These are phyloP conservation scores for Cyberlindnera galapagoensis DNA, from an alignment of 805 yeast species.

Conservation along the genomic window DNA sequence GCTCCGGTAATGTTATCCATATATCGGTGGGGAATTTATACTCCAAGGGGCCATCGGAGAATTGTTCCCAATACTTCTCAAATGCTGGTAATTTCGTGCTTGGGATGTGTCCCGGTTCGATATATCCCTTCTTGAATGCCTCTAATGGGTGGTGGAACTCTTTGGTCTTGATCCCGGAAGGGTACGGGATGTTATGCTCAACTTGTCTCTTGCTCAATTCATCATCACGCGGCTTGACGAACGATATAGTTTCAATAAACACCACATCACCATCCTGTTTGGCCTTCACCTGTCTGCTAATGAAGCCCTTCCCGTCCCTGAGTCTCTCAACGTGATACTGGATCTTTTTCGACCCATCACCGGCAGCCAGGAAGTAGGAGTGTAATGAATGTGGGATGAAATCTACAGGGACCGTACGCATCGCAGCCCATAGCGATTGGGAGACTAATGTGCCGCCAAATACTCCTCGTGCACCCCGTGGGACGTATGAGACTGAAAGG, in stretches of 20 bases:
- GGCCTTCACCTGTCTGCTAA: slow-evolving; percentile 48
- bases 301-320: slow-evolving; percentile 45
- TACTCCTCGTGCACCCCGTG: slow-evolving; percentile 54
- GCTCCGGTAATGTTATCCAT: slow-evolving; percentile 19
- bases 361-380: slow-evolving; percentile 54
- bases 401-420: slow-evolving; percentile 39
- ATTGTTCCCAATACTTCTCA: slow-evolving; percentile 27
- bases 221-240: slow-evolving; percentile 8
- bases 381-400: slow-evolving; percentile 58
- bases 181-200: slow-evolving; percentile 13
- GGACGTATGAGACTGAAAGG: slow-evolving; percentile 27
- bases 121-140: slow-evolving; percentile 10
- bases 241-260: slow-evolving; percentile 43
- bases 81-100: slow-evolving; percentile 2
- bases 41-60: slow-evolving; percentile 25
- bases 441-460: slow-evolving; percentile 70
- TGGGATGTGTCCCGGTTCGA: slow-evolving; percentile 10
- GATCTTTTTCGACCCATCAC: slow-evolving; percentile 38
- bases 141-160: slow-evolving; percentile 13
- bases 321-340: slow-evolving; percentile 47
- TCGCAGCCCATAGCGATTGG: slow-evolving; percentile 56
- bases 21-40: slow-evolving; percentile 31
- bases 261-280: slow-evolving; percentile 46
- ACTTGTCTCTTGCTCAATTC: slow-evolving; percentile 10
- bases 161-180: slow-evolving; percentile 9